Percentiles rank a stretch among this genome's conserved stretches.
phyloP scores from a whole-genome alignment of 2,329 filamentous ascomycete species.

The Beauveria rudraprayagi region DNA sequence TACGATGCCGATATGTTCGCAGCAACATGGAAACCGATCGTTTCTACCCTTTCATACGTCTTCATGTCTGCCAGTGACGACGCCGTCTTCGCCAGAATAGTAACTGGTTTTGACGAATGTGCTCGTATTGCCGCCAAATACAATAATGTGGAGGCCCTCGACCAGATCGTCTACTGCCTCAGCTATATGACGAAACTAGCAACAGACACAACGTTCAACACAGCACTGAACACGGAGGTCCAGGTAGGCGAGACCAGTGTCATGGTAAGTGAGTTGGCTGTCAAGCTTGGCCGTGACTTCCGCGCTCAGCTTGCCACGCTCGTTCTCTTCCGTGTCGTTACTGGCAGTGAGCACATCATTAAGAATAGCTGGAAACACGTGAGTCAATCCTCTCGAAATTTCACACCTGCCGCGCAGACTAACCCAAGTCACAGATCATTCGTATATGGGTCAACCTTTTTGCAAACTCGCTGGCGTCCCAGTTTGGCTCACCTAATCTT shows the following conservation, averaged over 20 bases:
- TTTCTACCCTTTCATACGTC: slow-evolving; percentile 92
- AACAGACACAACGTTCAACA: slow-evolving; percentile 68
- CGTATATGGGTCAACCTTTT: slow-evolving; percentile 94
- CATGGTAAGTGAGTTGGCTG: slow-evolving; percentile 97
- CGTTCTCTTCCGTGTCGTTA: slow-evolving; percentile 88
- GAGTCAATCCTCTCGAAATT: slow-evolving; percentile 28
- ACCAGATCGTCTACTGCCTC: slow-evolving; percentile 85
- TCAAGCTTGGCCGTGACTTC: slow-evolving; percentile 90
- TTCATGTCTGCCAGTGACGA: slow-evolving; percentile 99
- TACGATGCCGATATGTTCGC: slow-evolving; percentile 99
- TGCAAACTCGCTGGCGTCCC: slow-evolving; percentile 83
- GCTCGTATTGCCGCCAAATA: slow-evolving; percentile 86
- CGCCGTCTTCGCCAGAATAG: slow-evolving; percentile 84
- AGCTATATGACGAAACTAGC: slow-evolving; percentile 86
- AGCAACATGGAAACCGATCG: slow-evolving; percentile 88
- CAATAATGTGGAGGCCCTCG: slow-evolving; percentile 73
- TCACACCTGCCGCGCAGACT: slow-evolving; percentile 19
- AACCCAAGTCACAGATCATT: slow-evolving; percentile 55
- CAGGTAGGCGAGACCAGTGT: slow-evolving; percentile 86
- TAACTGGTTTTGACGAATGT: slow-evolving; percentile 93
- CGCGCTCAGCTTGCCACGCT: slow-evolving; percentile 89
- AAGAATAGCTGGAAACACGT: slow-evolving; percentile 71
- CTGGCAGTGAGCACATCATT: slow-evolving; percentile 72
- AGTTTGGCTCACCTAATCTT: slow-evolving; percentile 60
- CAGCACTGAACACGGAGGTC: slow-evolving; percentile 86